phyloP scores from a whole-genome alignment of 345 rosid genomes.

The Cardiospermum halicacabum region DNA sequence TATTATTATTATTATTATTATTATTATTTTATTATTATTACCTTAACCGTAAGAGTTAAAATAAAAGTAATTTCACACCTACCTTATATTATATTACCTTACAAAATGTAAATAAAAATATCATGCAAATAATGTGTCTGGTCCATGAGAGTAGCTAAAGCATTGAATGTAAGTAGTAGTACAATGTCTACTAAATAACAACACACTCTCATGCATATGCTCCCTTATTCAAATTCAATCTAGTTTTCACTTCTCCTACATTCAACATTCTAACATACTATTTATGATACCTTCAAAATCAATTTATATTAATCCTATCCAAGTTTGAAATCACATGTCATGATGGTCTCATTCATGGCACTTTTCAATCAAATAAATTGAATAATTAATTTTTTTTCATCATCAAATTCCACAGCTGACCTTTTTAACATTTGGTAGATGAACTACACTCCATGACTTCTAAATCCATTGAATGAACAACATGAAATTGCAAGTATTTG shows the following conservation, averaged over 20 bases:
- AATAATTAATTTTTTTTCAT: neutral
- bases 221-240: neutral
- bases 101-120: neutral
- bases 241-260: no score
- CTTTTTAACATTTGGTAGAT: no score
- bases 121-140: neutral
- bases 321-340: no score
- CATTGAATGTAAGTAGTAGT: conserved; percentile 16
- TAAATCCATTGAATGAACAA: neutral
- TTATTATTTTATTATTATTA: no score
- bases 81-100: no score
- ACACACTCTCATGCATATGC: conserved; percentile 15
- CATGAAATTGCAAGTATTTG: neutral
- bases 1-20: no score
- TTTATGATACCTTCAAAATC: no score
- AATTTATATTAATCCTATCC: no score
- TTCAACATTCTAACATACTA: no score
- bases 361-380: neutral
- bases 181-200: conserved; percentile 3
- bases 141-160: conserved; percentile 10
- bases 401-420: neutral
- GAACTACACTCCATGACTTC: neutral
- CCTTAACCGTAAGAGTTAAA: no score
- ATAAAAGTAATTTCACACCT: no score
- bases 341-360: neutral